Percentiles rank a stretch among this genome's conserved stretches.
Conservation (phyloP, 2,329 filamentous ascomycete species). For the Ophiostoma himal-ulmi region DNA sequence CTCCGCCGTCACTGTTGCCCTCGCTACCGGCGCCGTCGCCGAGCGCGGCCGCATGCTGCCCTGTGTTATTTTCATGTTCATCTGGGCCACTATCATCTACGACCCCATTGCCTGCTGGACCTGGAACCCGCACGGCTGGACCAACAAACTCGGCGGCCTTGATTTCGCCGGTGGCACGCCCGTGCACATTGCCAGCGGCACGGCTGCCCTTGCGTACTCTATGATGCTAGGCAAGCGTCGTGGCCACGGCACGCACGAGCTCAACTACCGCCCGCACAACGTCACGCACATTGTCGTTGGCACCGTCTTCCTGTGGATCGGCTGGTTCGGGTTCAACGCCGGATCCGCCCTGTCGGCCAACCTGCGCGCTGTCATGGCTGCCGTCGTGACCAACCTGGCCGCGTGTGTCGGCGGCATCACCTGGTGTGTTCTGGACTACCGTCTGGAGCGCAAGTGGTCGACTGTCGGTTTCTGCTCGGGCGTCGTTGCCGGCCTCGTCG, state of each 20-base stretch:
- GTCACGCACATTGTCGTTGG: conserved; percentile 89
- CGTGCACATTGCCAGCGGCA: conserved; percentile 79
- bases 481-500: conserved; percentile 78
- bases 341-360: conserved; percentile 77
- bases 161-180: conserved; percentile 89
- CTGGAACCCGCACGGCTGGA: conserved; percentile 82
- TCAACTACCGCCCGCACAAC: conserved; percentile 90
- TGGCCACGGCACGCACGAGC: conserved; percentile 69
- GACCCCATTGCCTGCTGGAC: conserved; percentile 94
- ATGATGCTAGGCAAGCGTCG: conserved; percentile 83
- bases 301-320: conserved; percentile 93
- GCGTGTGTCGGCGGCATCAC: conserved; percentile 80
- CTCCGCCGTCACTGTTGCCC: conserved; percentile 62
- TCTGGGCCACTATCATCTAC: conserved; percentile 87
- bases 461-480: conserved; percentile 91
- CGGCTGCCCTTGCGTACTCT: conserved; percentile 79
- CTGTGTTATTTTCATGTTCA: conserved; percentile 85
- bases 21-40: conserved; percentile 55
- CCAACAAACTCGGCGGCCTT: conserved; percentile 69
- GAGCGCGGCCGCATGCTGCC: conserved; percentile 85
- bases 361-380: conserved; percentile 78
- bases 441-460: conserved; percentile 85
- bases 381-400: conserved; percentile 77
- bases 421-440: conserved; percentile 85
- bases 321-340: conserved; percentile 94